These are phyloP conservation scores for Globisporangium viniferum DNA, from an alignment of 352 stramenopile genomes.

Conservation along the genomic window DNA sequence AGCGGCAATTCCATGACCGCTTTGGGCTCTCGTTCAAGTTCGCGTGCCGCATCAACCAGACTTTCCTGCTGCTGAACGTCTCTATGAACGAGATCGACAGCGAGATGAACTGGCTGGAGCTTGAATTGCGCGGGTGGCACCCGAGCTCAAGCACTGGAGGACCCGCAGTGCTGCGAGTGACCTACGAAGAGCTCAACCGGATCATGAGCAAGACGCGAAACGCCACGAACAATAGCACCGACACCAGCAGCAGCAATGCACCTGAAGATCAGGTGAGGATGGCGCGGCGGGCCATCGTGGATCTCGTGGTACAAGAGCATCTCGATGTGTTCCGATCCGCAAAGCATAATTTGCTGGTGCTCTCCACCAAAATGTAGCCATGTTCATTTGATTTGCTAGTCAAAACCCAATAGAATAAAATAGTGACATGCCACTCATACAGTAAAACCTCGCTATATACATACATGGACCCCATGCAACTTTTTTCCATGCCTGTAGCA, in stretches of 20 bases:
- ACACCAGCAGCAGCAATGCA: background rate
- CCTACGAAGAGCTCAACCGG: conserved; percentile 14
- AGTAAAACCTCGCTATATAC: no score
- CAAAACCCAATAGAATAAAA: background rate
- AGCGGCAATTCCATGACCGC: conserved; percentile 5
- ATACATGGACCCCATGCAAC: no score
- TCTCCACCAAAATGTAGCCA: conserved; percentile 16
- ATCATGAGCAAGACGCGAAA: background rate
- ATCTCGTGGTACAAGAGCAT: conserved; percentile 22
- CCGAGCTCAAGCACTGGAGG: conserved; percentile 14
- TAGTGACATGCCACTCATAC: background rate
- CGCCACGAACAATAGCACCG: background rate
- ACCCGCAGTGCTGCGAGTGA: conserved; percentile 21
- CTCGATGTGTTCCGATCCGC: conserved; percentile 36
- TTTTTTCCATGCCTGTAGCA: no score
- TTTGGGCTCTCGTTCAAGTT: conserved; percentile 23
- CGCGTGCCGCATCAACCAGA: conserved; percentile 25
- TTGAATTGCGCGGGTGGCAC: conserved; percentile 21
- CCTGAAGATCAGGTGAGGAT: background rate
- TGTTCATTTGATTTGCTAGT: background rate
- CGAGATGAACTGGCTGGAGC: conserved; percentile 22
- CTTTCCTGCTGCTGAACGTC: conserved; percentile 22
- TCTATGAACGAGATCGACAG: conserved; percentile 28
- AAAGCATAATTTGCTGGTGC: conserved; percentile 27
- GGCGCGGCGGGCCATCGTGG: conserved; percentile 18